Conservation (phyloP, 257 asterid species). For the Dorcoceras hygrometricum region DNA sequence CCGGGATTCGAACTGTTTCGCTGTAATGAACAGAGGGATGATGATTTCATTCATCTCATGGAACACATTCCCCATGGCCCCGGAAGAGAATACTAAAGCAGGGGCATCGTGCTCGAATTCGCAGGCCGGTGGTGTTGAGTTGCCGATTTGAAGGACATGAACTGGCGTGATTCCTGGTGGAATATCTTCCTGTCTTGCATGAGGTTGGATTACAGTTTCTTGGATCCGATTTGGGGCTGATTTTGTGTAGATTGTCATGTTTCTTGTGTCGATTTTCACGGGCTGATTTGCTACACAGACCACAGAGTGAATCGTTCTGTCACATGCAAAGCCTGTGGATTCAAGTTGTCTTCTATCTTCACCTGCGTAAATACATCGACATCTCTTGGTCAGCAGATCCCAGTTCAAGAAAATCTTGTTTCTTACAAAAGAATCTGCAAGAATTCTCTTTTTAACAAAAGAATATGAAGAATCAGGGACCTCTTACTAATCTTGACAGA, state of each 20-base stretch:
- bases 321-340: slow-evolving; percentile 34
- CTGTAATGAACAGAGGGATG: slow-evolving; percentile 45
- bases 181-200: slow-evolving; percentile 32
- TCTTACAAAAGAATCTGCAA: too few species aligned
- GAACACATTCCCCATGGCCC: slow-evolving; percentile 39
- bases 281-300: slow-evolving; percentile 29
- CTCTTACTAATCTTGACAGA: slow-evolving; percentile 23
- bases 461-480: neutral
- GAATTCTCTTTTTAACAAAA: too few species aligned
- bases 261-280: slow-evolving; percentile 28
- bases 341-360: slow-evolving; percentile 27
- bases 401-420: neutral
- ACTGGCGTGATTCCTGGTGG: slow-evolving; percentile 27
- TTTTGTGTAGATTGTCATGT: slow-evolving; percentile 24
- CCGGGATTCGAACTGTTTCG: slow-evolving; percentile 42
- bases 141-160: slow-evolving; percentile 21
- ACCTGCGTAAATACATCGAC: slow-evolving; percentile 26
- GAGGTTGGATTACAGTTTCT: slow-evolving; percentile 29
- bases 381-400: neutral
- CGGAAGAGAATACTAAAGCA: slow-evolving; percentile 27
- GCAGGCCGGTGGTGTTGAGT: slow-evolving; percentile 24
- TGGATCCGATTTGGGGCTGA: slow-evolving; percentile 14
- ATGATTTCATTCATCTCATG: slow-evolving; percentile 57
- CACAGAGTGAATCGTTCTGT: slow-evolving; percentile 30
- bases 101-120: slow-evolving; percentile 14